These are phyloP conservation scores for Neurospora sp. DNA, from an alignment of 495 filamentous ascomycete genomes.

Conservation along the genomic window DNA sequence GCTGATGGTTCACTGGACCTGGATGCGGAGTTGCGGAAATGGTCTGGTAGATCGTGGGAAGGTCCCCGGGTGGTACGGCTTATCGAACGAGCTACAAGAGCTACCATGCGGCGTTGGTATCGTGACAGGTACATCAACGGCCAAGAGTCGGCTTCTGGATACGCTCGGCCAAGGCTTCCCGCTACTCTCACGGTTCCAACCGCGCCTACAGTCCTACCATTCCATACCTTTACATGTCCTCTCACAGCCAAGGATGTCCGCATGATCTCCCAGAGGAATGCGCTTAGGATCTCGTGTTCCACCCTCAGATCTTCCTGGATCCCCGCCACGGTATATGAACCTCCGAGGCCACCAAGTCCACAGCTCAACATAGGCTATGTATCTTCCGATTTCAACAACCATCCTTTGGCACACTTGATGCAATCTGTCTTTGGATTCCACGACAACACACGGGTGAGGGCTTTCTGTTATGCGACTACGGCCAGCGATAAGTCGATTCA, in stretches of 20 bases:
- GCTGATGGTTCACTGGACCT: slow-evolving; percentile 22
- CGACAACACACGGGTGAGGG: slow-evolving; percentile 58
- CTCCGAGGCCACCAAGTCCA: slow-evolving; percentile 72
- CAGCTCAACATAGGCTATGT: slow-evolving; percentile 89
- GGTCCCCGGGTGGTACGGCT: slow-evolving; percentile 79
- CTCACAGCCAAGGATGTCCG: slow-evolving; percentile 90
- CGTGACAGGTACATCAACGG: slow-evolving; percentile 65
- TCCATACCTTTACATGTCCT: slow-evolving; percentile 96
- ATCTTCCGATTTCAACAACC: slow-evolving; percentile 98
- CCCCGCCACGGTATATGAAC: slow-evolving; percentile 67
- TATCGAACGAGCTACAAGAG: slow-evolving; percentile 71
- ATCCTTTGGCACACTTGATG: slow-evolving; percentile 94
- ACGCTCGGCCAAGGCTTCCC: slow-evolving; percentile 69
- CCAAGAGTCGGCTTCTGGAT: slow-evolving; percentile 48
- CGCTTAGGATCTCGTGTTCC: slow-evolving; percentile 81
- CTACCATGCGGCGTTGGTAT: slow-evolving; percentile 80
- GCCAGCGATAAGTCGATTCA: slow-evolving; percentile 85
- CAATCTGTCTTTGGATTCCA: slow-evolving; percentile 97
- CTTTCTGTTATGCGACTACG: slow-evolving; percentile 96
- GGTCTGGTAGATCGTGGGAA: slow-evolving; percentile 76
- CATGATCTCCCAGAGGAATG: slow-evolving; percentile 92
- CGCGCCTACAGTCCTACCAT: slow-evolving; percentile 93
- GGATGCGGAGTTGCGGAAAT: slow-evolving; percentile 44
- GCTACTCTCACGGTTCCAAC: slow-evolving; percentile 66
- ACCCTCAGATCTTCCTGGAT: slow-evolving; percentile 83